Base-by-base conservation (phyloP, 345 rosid species). In the Sonneratia caseolaris region DNA sequence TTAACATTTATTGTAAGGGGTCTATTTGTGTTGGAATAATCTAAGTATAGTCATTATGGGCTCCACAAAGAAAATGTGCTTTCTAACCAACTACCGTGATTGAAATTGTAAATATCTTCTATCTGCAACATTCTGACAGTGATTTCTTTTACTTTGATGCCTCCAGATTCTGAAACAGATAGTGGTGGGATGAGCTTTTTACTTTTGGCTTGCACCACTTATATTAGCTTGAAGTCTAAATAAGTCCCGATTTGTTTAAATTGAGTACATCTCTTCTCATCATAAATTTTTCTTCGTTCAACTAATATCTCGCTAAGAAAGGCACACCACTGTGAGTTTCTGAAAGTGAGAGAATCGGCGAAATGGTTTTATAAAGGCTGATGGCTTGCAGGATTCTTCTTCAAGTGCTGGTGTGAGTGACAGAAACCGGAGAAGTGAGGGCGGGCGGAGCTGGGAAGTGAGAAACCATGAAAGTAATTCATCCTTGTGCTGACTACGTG, bases 281-380 rank as follows among this genome's bases (percentile, higher is more conserved):
- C 32, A 27, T 27, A 1, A 27, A 27, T 27, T 27, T 27, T 27
- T 27, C 32, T 27, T 27, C 0, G 32, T 1, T 27, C 32, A 27
- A 27, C 32, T 27, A 27, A 27, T 27, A 27, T 27, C 32, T 27
- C 1, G 32, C 32, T 27, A 42, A 84, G 99, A 74, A 81, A 84
- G 75, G 94, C 80, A 48, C 99, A 95, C 73, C 92, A 95, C 68
- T 83, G 92, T 70, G 98, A 95, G 85, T 89, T 86, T 79, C 86
- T 73, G 32, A 27, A 27, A 27, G 32, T 27, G 32, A 27, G 32
- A 27, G 32, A 27, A 27, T 27, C 32, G 32, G 32, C 32, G 32
- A 27, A 1, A 27, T 0, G 32, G 32, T 27, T 27, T 27, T 27
- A 27, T 0, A 27, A 27, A 27, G 32, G 32, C 32, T 27, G 32